These are phyloP conservation scores for Pichia sp. DNA, from an alignment of 1,139 yeast genomes.

Conservation along the genomic window DNA sequence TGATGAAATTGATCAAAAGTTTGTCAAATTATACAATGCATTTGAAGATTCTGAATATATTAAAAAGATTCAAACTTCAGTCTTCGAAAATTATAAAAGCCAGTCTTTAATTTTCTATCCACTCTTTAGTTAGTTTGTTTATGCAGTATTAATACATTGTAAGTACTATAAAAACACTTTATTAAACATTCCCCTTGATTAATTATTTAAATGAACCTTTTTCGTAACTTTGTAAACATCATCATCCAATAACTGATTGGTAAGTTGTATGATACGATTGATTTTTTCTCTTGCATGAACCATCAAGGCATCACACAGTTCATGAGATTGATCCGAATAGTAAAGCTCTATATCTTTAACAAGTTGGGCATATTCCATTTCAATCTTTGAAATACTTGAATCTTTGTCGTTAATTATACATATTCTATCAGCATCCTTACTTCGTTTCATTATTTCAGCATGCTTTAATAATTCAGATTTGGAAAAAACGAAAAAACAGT, in stretches of 20 bases:
- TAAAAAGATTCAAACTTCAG: conserved; percentile 8
- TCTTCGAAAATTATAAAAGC: conserved; percentile 21
- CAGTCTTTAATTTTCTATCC: conserved; percentile 24
- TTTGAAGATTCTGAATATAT: conserved; percentile 13
- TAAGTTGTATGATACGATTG: not conserved
- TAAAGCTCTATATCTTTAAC: conserved; percentile 8
- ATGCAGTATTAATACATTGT: too few relatives aligned
- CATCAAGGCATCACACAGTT: conserved; percentile 1
- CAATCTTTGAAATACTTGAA: not conserved
- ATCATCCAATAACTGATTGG: not conserved
- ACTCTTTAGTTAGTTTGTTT: too few relatives aligned
- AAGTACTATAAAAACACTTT: too few relatives aligned
- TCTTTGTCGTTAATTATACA: not conserved
- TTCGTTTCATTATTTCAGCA: not conserved
- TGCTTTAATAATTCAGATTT: too few relatives aligned
- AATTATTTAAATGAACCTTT: too few relatives aligned
- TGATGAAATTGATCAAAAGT: conserved; percentile 2
- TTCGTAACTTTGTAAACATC: too few relatives aligned
- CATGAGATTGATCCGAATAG: conserved; percentile 11
- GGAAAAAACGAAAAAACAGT: too few relatives aligned
- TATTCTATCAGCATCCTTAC: not conserved
- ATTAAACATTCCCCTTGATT: not conserved
- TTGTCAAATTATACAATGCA: conserved; percentile 8
- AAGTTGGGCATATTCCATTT: conserved; percentile 1
- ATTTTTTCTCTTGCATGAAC: not conserved